Conservation (phyloP, 805 yeast species). For the Kregervanrija delftensis region DNA sequence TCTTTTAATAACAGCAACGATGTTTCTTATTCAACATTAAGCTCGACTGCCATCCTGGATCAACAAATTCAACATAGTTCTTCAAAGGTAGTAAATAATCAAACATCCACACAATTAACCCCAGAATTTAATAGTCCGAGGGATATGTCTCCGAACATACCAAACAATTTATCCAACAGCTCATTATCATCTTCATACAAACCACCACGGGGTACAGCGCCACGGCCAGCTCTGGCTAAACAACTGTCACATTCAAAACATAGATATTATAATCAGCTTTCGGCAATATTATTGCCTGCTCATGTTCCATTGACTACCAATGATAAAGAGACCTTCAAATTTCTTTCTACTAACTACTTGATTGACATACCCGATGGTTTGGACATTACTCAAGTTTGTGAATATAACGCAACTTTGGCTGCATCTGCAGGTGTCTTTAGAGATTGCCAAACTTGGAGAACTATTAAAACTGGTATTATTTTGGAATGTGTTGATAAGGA, state of each 20-base stretch:
- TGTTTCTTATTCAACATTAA: no score
- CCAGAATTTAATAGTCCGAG: no score
- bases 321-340: constrained; percentile 38
- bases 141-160: no score
- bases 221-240: constrained; percentile 13
- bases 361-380: constrained; percentile 42
- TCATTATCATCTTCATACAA: constrained; percentile 5
- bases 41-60: no score
- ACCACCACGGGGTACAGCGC: constrained; percentile 7
- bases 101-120: no score
- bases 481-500: constrained; percentile 20
- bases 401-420: constrained; percentile 51
- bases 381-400: constrained; percentile 46
- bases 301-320: constrained; percentile 36
- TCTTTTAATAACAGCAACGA: no score
- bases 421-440: constrained; percentile 41
- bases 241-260: constrained; percentile 13
- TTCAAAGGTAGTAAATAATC: no score
- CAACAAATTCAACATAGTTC: no score
- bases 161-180: no score
- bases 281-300: constrained; percentile 34
- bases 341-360: constrained; percentile 43
- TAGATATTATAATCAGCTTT: constrained; percentile 3
- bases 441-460: constrained; percentile 59
- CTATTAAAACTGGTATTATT: constrained; percentile 42